Evolutionary conservation across 805 yeast species (phyloP).

Genomic region (Starmerella floricola): DNA sequence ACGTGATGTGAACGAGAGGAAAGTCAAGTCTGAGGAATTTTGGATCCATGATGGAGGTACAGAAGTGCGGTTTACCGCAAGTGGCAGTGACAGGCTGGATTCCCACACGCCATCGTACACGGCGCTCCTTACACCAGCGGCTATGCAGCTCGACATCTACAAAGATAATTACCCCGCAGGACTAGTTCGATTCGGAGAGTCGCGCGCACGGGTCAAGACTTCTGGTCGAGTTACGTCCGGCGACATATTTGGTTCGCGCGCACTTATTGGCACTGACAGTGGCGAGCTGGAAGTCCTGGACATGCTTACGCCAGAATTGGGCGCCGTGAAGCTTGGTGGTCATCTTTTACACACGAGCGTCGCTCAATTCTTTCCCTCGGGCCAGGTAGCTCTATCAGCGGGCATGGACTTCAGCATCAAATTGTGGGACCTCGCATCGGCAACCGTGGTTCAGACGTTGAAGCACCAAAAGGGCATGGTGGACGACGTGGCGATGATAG

Average conservation of each 20-base stretch:
- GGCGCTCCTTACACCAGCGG: conserved; percentile 11
- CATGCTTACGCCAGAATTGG: background rate
- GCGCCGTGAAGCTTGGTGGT: conserved; percentile 29
- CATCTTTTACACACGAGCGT: conserved; percentile 40
- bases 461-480: conserved; percentile 39
- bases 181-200: conserved; percentile 6
- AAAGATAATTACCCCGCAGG: conserved; percentile 1
- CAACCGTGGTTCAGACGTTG: conserved; percentile 41
- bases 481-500: conserved; percentile 42
- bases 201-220: background rate
- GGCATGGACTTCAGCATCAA: conserved; percentile 50
- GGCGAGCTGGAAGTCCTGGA: conserved; percentile 8
- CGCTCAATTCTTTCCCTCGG: conserved; percentile 49
- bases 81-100: conserved; percentile 16
- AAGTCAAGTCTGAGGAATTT: conserved; percentile 28
- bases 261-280: conserved; percentile 8
- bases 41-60: conserved; percentile 31
- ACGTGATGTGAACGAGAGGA: conserved; percentile 29
- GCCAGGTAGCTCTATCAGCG: conserved; percentile 45
- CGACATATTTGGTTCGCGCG: conserved; percentile 4
- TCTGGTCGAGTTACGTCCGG: conserved; percentile 9
- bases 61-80: conserved; percentile 14
- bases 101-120: conserved; percentile 12
- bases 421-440: conserved; percentile 46
- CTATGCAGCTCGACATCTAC: conserved; percentile 17